These are phyloP conservation scores for Annulohypoxylon stygium DNA, from an alignment of 495 filamentous ascomycete genomes.

Conservation along the genomic window DNA sequence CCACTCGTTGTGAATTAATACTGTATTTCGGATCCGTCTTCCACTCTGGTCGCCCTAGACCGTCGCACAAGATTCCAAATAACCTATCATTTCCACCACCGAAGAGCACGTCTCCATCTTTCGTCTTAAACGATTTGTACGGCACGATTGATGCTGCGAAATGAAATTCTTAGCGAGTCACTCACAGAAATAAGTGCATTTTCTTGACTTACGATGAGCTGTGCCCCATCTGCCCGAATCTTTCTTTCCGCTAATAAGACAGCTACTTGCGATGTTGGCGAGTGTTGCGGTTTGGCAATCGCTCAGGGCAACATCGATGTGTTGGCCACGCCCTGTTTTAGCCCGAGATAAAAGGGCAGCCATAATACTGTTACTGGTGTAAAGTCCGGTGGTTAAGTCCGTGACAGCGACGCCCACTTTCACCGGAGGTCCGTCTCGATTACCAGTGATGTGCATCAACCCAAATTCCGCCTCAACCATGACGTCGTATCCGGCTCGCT, in stretches of 20 bases:
- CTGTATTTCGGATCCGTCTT: constrained; percentile 78
- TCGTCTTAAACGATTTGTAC: constrained; percentile 92
- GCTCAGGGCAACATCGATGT: constrained; percentile 90
- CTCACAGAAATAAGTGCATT: neutral
- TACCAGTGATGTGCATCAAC: constrained; percentile 97
- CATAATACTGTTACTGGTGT: constrained; percentile 97
- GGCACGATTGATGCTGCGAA: constrained; percentile 89
- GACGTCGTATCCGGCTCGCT: constrained; percentile 94
- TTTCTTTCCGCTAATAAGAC: constrained; percentile 86
- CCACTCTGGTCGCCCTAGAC: constrained; percentile 83
- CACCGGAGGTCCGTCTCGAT: constrained; percentile 87
- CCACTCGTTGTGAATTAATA: constrained; percentile 85
- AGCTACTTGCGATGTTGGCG: constrained; percentile 92
- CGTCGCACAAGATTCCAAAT: constrained; percentile 87
- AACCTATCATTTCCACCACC: constrained; percentile 95
- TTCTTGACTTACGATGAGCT: constrained; percentile 79
- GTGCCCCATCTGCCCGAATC: constrained; percentile 95
- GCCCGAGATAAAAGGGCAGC: constrained; percentile 82
- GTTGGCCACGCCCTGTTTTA: constrained; percentile 75
- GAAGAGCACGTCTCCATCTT: constrained; percentile 90
- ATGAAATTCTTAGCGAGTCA: constrained; percentile 37
- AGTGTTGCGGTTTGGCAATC: constrained; percentile 96
- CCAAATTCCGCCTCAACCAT: constrained; percentile 99
- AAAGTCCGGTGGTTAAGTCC: constrained; percentile 94
- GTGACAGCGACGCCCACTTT: constrained; percentile 98